These are phyloP conservation scores for Mariannaea elegans DNA, from an alignment of 2,329 filamentous ascomycete species.

Conservation along the genomic window DNA sequence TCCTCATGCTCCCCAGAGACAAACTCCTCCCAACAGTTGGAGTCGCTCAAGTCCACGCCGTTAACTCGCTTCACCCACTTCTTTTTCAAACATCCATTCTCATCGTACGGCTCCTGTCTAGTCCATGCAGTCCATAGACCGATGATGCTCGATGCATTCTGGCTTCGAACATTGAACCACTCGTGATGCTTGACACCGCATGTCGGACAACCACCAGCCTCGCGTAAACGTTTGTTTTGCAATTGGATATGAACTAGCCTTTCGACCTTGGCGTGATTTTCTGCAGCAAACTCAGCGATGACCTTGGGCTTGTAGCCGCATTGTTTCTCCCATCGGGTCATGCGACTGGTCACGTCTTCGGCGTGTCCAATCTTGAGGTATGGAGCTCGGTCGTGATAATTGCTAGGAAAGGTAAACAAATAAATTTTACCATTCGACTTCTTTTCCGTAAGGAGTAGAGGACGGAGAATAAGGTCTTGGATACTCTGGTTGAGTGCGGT, in stretches of 20 bases:
- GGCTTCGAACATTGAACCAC: constrained; percentile 40
- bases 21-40: constrained; percentile 39
- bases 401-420: constrained; percentile 35
- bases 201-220: constrained; percentile 32
- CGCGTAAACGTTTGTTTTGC: constrained; percentile 35
- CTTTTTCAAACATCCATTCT: constrained; percentile 32
- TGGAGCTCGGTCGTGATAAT: constrained; percentile 20
- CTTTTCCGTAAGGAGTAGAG: background rate
- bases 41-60: constrained; percentile 35
- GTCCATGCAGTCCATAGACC: constrained; percentile 42
- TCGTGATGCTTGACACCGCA: constrained; percentile 38
- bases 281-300: constrained; percentile 21
- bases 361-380: constrained; percentile 45
- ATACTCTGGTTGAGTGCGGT: constrained; percentile 29
- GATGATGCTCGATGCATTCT: constrained; percentile 27
- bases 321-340: constrained; percentile 30
- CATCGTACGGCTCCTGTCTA: constrained; percentile 39
- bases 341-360: constrained; percentile 30
- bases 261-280: constrained; percentile 41
- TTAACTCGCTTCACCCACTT: constrained; percentile 36
- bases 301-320: constrained; percentile 40
- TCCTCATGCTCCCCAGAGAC: constrained; percentile 23
- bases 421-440: constrained; percentile 34
- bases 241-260: constrained; percentile 42
- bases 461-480: constrained; percentile 20